These are phyloP conservation scores for Veloboletus limbatus DNA, from an alignment of 1,284 basidiomycete genomes.

Conservation along the genomic window DNA sequence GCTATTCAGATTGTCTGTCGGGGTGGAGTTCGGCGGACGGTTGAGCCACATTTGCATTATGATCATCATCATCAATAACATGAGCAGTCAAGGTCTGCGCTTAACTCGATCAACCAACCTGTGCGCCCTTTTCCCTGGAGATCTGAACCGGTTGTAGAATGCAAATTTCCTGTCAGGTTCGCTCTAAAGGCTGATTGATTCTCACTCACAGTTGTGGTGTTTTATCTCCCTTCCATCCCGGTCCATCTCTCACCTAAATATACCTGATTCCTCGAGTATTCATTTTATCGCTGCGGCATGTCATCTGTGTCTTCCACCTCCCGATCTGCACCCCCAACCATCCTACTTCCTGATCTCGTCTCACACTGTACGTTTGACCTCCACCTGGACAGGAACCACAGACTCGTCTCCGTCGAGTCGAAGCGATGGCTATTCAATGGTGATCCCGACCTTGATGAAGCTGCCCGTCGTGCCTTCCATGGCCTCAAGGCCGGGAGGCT, in stretches of 20 bases:
- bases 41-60: too few species aligned
- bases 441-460: conserved; percentile 47
- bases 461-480: conserved; percentile 54
- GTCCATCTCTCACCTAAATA: neutral
- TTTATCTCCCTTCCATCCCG: neutral
- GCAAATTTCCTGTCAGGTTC: neutral
- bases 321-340: conserved; percentile 33
- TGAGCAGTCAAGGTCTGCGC: too few species aligned
- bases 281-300: conserved; percentile 26
- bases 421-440: conserved; percentile 66
- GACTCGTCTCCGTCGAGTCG: conserved; percentile 56
- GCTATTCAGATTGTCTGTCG: too few species aligned
- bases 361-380: conserved; percentile 62
- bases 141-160: too few species aligned
- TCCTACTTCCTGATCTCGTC: conserved; percentile 63
- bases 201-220: conserved; percentile 2
- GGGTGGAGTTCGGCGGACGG: too few species aligned
- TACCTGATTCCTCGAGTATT: conserved; percentile 16
- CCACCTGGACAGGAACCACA: conserved; percentile 52
- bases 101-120: too few species aligned
- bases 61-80: too few species aligned
- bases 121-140: too few species aligned
- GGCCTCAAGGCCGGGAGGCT: conserved; percentile 61
- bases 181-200: conserved; percentile 20
- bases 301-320: conserved; percentile 9